phyloP scores from a whole-genome alignment of 495 filamentous ascomycete genomes.

The Beverwykella pulmonaria region DNA sequence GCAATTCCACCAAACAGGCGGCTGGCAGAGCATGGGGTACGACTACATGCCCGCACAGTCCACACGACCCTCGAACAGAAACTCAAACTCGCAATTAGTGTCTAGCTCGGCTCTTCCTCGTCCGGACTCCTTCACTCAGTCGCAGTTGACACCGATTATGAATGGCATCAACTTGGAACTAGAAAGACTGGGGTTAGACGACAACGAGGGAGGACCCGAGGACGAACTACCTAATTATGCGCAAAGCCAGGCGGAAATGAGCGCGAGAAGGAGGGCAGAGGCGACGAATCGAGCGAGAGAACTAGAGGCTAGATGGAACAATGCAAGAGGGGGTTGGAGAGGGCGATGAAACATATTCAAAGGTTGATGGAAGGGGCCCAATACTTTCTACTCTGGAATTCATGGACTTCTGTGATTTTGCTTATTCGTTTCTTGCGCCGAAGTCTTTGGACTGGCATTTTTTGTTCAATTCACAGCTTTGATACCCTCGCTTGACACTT shows the following conservation, averaged over 20 bases:
- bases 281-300: constrained; percentile 42
- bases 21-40: constrained; percentile 25
- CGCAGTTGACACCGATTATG: constrained; percentile 14
- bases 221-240: constrained; percentile 47
- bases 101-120: constrained; percentile 16
- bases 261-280: constrained; percentile 34
- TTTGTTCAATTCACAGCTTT: constrained; percentile 25
- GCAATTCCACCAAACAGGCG: background rate
- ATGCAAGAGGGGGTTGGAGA: constrained; percentile 25
- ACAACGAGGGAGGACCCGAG: constrained; percentile 30
- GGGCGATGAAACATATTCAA: constrained; percentile 14
- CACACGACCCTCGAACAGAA: background rate
- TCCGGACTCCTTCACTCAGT: constrained; percentile 8
- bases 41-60: constrained; percentile 21
- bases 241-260: constrained; percentile 45
- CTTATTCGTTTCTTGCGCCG: constrained; percentile 3
- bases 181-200: constrained; percentile 28
- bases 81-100: background rate
- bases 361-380: background rate
- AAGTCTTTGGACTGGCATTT: background rate
- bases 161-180: constrained; percentile 32
- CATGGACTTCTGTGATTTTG: background rate
- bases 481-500: constrained; percentile 39
- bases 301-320: constrained; percentile 42
- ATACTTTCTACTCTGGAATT: background rate